These are phyloP conservation scores for Suillus spraguei DNA, from an alignment of 768 basidiomycete species.

Conservation along the genomic window DNA sequence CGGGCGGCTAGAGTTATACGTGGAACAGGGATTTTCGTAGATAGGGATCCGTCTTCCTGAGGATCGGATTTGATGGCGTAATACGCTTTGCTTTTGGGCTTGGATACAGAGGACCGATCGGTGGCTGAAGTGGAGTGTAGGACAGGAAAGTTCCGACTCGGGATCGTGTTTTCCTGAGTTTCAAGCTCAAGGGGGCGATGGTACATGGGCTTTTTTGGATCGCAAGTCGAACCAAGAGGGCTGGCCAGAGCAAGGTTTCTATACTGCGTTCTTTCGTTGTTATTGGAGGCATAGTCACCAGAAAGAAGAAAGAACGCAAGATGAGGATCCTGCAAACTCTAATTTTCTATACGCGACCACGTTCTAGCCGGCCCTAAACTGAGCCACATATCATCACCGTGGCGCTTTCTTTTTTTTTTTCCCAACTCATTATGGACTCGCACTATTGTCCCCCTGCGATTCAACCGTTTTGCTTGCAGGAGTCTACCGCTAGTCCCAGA, in stretches of 20 bases:
- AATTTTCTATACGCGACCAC: not conserved
- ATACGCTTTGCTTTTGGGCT: not conserved
- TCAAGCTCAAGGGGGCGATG: not conserved
- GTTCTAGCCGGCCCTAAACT: constrained; percentile 3
- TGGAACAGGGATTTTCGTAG: not conserved
- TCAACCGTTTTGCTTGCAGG: constrained; percentile 25
- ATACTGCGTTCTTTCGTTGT: not conserved
- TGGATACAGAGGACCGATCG: not conserved
- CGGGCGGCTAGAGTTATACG: constrained; percentile 10
- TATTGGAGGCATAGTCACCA: not conserved
- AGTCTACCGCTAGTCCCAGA: constrained; percentile 40
- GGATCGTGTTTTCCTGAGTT: not conserved
- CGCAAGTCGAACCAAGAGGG: too few species aligned
- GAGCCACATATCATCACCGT: not conserved
- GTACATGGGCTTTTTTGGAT: too few species aligned
- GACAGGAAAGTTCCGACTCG: not conserved
- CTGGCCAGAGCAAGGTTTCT: too few species aligned
- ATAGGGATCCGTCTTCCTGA: not conserved
- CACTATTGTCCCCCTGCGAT: constrained; percentile 41
- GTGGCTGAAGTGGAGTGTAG: not conserved
- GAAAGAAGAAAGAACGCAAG: not conserved
- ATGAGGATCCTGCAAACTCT: not conserved
- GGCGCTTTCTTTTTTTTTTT: not conserved
- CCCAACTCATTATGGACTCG: constrained; percentile 36
- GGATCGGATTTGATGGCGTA: not conserved